Percentiles rank a stretch among this genome's conserved stretches.
These are phyloP conservation scores for Eucalyptus globulus DNA, from an alignment of 345 rosid species.

Conservation along the genomic window DNA sequence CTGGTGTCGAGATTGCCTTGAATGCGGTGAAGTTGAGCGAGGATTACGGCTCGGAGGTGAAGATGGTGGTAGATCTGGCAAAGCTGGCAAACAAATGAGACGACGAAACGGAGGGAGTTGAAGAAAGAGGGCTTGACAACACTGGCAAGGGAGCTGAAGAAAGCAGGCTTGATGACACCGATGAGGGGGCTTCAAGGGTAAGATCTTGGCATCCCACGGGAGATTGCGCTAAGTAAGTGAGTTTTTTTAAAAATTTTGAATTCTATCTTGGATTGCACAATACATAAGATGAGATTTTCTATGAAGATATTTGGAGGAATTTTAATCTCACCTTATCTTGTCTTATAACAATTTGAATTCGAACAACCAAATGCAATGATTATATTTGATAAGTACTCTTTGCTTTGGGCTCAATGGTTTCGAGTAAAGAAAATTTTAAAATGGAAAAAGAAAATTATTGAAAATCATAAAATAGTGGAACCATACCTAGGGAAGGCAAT, in stretches of 20 bases:
- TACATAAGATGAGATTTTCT: not conserved
- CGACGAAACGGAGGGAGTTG: not conserved
- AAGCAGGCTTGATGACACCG: not conserved
- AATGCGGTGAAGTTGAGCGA: not conserved
- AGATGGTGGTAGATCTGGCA: not conserved
- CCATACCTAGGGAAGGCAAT: not conserved
- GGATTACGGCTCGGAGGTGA: not conserved
- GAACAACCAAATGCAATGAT: accelerated
- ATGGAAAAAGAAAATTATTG: accelerated
- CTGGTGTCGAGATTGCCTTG: not conserved
- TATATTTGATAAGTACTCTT: not conserved
- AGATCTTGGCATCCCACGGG: not conserved
- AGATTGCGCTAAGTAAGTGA: not conserved
- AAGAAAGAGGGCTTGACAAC: not conserved
- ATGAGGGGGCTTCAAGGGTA: not conserved
- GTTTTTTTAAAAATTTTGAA: not conserved
- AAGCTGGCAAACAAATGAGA: not conserved
- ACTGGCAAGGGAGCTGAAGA: not conserved
- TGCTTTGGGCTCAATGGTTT: not conserved
- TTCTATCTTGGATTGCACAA: not conserved
- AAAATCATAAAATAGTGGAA: not conserved
- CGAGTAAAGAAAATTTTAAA: not conserved
- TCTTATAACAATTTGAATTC: not conserved
- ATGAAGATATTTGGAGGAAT: not conserved
- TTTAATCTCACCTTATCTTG: not conserved